Conservation (phyloP, 2,329 filamentous ascomycete genomes). For the Calonectria crousiana region DNA sequence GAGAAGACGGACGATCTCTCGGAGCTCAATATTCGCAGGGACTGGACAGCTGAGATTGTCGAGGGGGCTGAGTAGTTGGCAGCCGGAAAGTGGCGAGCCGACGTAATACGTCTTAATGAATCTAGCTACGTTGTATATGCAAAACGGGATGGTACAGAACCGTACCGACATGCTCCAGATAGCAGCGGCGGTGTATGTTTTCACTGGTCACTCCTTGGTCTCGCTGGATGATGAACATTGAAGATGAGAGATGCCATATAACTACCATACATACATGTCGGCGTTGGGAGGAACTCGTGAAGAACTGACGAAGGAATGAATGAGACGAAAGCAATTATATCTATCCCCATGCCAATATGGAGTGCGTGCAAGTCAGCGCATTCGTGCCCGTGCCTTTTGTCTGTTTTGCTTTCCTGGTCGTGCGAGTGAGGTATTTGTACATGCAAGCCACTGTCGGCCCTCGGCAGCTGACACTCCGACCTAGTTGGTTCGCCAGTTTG, state of each 20-base stretch:
- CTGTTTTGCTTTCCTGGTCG: background rate
- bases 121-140: conserved; percentile 23
- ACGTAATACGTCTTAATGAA: conserved; percentile 4
- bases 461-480: background rate
- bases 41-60: conserved; percentile 70
- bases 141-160: background rate
- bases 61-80: conserved; percentile 52
- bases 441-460: background rate
- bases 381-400: background rate
- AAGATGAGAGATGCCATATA: conserved; percentile 30
- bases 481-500: background rate
- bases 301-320: conserved; percentile 24
- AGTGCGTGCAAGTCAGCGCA: background rate
- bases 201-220: conserved; percentile 9
- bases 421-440: background rate
- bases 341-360: background rate
- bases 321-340: conserved; percentile 7
- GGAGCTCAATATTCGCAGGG: conserved; percentile 72
- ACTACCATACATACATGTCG: conserved; percentile 27
- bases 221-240: conserved; percentile 25
- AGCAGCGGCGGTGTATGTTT: background rate
- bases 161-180: background rate
- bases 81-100: background rate
- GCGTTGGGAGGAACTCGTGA: conserved; percentile 31
- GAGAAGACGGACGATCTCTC: conserved; percentile 70